These are phyloP conservation scores for Spinacia oleracea DNA, from an alignment of 179 eudicot species.

Conservation along the genomic window DNA sequence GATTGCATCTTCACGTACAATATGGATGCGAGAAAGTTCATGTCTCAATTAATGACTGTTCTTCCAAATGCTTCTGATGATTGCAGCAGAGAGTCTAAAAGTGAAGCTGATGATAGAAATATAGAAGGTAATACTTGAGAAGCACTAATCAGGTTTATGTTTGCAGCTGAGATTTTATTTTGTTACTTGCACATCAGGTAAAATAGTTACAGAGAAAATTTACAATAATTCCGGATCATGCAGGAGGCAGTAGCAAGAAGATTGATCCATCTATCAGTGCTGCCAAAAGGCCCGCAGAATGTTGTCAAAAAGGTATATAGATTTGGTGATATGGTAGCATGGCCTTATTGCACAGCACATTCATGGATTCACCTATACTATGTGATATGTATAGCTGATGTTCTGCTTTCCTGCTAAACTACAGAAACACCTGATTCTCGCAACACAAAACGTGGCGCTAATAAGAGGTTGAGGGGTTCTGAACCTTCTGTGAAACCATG, in stretches of 20 bases:
- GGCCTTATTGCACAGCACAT: conserved; percentile 9
- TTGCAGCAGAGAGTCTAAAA: conserved; percentile 26
- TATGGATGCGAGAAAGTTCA: conserved; percentile 82
- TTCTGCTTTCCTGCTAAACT: conserved; percentile 21
- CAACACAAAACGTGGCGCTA: conserved; percentile 40
- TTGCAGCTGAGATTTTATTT: not conserved
- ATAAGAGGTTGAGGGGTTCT: conserved; percentile 54
- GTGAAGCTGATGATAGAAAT: conserved; percentile 18
- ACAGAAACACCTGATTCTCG: conserved; percentile 35
- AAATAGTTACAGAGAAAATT: conserved; percentile 30
- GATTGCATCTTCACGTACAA: conserved; percentile 58
- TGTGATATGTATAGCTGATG: not conserved
- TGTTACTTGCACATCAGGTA: conserved; percentile 31
- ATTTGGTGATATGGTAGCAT: not conserved
- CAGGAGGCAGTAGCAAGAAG: conserved; percentile 24
- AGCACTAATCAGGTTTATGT: not conserved
- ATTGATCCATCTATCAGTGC: conserved; percentile 36
- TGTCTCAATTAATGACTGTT: conserved; percentile 56
- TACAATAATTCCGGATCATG: conserved; percentile 27
- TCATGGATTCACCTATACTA: conserved; percentile 3
- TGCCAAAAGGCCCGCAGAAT: conserved; percentile 60
- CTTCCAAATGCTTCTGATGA: conserved; percentile 30
- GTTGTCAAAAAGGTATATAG: conserved; percentile 43
- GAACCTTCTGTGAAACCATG: conserved; percentile 63
- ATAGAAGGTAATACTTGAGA: conserved; percentile 12